These are phyloP conservation scores for Suillus spraguei DNA, from an alignment of 768 basidiomycete species.

Conservation along the genomic window DNA sequence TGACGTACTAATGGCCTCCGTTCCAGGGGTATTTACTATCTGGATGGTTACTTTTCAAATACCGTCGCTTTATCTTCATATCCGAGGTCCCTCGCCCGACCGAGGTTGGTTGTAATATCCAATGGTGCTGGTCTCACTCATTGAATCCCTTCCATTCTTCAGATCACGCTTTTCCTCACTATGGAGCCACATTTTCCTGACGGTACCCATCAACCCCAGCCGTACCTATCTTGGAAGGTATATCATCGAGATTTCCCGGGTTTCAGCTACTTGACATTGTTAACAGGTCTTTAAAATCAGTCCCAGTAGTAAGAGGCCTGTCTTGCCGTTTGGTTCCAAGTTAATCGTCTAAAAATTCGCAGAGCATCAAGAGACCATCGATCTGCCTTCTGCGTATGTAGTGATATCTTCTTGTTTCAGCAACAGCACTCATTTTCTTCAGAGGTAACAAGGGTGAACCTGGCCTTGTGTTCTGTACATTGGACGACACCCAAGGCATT, in stretches of 20 bases:
- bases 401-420: not conserved
- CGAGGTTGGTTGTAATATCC: too few species aligned
- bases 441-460: not conserved
- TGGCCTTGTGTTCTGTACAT: not conserved
- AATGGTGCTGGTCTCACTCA: too few species aligned
- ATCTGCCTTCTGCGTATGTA: not conserved
- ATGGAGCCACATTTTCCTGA: too few species aligned
- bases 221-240: not conserved
- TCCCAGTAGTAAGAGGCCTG: not conserved
- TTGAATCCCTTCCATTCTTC: too few species aligned
- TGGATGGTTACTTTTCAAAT: too few species aligned
- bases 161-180: too few species aligned
- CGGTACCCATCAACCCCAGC: too few species aligned
- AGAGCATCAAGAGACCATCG: not conserved
- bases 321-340: not conserved
- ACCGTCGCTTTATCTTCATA: too few species aligned
- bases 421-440: not conserved
- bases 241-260: not conserved
- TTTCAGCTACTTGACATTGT: not conserved
- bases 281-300: not conserved
- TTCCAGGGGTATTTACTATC: too few species aligned
- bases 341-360: not conserved
- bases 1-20: too few species aligned
- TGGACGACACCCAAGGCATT: too few species aligned
- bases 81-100: too few species aligned